These are phyloP conservation scores for Boletus semigastroideus DNA, from an alignment of 1,284 basidiomycete species.

Conservation along the genomic window DNA sequence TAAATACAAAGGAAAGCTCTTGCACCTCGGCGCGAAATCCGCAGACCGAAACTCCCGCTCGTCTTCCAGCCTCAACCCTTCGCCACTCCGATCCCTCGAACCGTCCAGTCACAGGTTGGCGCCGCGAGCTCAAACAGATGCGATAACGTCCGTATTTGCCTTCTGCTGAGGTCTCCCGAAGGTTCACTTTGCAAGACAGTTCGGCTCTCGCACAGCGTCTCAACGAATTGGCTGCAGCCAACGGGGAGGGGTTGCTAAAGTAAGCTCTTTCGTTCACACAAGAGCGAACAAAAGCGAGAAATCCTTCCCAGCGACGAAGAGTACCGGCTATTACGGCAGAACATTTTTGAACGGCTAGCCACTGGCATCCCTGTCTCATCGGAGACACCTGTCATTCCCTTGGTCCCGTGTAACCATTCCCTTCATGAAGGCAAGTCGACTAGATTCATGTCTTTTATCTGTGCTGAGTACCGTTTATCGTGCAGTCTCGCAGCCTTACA, in stretches of 20 bases:
- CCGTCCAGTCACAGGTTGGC: constrained; percentile 18
- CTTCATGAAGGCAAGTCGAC: constrained; percentile 15
- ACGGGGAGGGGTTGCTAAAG: constrained; percentile 74
- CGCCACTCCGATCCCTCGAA: constrained; percentile 25
- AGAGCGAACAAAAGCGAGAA: constrained; percentile 1
- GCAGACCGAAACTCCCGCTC: constrained; percentile 16
- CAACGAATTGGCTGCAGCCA: constrained; percentile 74
- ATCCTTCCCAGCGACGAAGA: constrained; percentile 62
- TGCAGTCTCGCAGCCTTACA: constrained; percentile 36
- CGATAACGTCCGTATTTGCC: constrained; percentile 59
- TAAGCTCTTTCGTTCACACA: constrained; percentile 38
- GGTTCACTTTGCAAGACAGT: constrained; percentile 38
- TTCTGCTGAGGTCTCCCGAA: constrained; percentile 12
- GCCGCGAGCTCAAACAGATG: constrained; percentile 51
- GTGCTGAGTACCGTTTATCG: constrained; percentile 6
- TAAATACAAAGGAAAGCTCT: constrained; percentile 58
- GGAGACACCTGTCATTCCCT: constrained; percentile 60
- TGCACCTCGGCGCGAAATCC: constrained; percentile 23
- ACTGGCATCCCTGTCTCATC: constrained; percentile 54
- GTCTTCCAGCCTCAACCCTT: constrained; percentile 8
- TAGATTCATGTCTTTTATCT: not conserved
- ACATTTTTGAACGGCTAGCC: constrained; percentile 71
- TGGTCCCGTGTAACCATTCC: constrained; percentile 24
- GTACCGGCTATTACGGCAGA: constrained; percentile 73
- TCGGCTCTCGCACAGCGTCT: constrained; percentile 72